Conservation (phyloP, 2,329 filamentous ascomycete species). For the Paecilomyces sp. region DNA sequence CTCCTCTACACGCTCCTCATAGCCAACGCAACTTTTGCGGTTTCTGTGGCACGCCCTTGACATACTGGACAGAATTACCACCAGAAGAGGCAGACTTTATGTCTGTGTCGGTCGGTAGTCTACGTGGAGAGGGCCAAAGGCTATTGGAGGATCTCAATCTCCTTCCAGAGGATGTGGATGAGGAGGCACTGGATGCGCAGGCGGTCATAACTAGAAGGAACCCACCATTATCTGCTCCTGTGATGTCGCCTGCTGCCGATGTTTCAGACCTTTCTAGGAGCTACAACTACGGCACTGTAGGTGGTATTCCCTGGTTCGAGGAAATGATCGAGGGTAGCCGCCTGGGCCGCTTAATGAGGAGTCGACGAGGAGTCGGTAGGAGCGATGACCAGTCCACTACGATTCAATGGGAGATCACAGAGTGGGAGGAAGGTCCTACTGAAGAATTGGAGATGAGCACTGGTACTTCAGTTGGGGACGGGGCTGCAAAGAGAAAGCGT, state of each 20-base stretch:
- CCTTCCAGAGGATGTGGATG: constrained; percentile 46
- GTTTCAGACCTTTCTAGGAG: constrained; percentile 21
- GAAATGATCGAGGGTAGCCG: constrained; percentile 68
- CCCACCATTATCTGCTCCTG: constrained; percentile 8
- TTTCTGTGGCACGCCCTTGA: constrained; percentile 80
- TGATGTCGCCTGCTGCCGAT: constrained; percentile 12
- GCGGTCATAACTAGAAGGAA: constrained; percentile 18
- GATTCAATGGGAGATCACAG: constrained; percentile 78
- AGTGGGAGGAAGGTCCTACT: constrained; percentile 51
- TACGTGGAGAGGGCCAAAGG: constrained; percentile 63
- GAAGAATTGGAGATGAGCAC: neutral
- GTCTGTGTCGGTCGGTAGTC: constrained; percentile 70
- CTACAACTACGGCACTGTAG: constrained; percentile 29
- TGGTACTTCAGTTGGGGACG: neutral
- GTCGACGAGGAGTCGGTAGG: constrained; percentile 49
- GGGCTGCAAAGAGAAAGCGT: neutral
- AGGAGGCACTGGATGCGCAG: constrained; percentile 20
- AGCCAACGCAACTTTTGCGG: constrained; percentile 78
- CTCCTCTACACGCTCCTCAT: constrained; percentile 50
- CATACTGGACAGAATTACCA: constrained; percentile 73
- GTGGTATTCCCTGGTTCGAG: constrained; percentile 80
- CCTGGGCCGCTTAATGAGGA: constrained; percentile 60
- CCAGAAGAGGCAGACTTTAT: constrained; percentile 68
- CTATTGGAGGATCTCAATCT: constrained; percentile 68
- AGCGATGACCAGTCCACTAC: constrained; percentile 58